Conservation (phyloP, 352 stramenopile species). For the Globisporangium spinosum region DNA sequence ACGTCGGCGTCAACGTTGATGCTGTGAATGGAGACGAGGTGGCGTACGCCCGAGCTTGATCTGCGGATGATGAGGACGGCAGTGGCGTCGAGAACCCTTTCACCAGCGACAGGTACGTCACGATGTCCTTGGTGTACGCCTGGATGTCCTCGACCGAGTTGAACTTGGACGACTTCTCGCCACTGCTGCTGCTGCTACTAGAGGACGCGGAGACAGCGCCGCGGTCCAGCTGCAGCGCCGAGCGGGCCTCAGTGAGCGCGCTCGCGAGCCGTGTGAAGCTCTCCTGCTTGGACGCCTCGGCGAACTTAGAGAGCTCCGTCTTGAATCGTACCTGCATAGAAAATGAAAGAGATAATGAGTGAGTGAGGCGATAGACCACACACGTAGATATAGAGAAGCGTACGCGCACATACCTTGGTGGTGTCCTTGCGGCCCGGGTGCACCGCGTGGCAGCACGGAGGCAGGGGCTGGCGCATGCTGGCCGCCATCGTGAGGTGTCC, state of each 20-base stretch:
- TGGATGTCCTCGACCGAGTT: conserved; percentile 29
- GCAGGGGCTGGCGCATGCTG: conserved; percentile 37
- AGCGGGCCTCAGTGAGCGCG: conserved; percentile 37
- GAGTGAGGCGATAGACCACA: not conserved
- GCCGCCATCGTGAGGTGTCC: conserved; percentile 5
- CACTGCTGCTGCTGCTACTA: conserved; percentile 4
- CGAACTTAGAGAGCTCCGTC: conserved; percentile 36
- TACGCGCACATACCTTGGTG: conserved; percentile 23
- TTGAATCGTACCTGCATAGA: conserved; percentile 37
- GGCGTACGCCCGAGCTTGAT: not conserved
- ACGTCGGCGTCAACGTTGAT: conserved; percentile 10
- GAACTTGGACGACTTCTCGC: conserved; percentile 23
- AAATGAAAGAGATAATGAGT: not conserved
- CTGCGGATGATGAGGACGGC: conserved; percentile 1
- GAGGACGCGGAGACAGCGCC: conserved; percentile 6
- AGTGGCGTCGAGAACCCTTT: conserved; percentile 38
- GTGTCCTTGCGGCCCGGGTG: conserved; percentile 33
- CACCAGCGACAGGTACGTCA: conserved; percentile 51
- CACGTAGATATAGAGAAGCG: not conserved
- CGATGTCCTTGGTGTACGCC: conserved; percentile 29
- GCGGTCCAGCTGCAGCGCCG: conserved; percentile 30
- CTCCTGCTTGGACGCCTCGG: conserved; percentile 28
- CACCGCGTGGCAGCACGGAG: conserved; percentile 54
- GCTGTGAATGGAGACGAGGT: not conserved
- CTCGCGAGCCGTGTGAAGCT: conserved; percentile 33